phyloP scores from a whole-genome alignment of 345 rosid genomes.

The Rhodamnia argentea region DNA sequence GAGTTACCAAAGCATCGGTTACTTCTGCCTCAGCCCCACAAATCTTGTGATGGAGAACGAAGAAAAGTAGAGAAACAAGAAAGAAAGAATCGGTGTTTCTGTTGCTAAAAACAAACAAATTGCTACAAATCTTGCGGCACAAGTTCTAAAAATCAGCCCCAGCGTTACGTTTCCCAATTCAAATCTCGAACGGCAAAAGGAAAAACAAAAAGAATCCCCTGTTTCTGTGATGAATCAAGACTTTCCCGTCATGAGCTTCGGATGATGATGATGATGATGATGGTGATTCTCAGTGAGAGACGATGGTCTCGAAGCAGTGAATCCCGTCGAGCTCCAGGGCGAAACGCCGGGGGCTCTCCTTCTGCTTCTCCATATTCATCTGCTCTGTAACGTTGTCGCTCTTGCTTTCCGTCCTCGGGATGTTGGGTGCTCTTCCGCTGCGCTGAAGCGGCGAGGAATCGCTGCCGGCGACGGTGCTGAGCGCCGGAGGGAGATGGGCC shows the following conservation, averaged over 20 bases:
- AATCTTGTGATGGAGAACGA: background rate
- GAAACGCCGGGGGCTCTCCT: background rate
- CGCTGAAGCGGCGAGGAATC: background rate
- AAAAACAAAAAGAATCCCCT: background rate
- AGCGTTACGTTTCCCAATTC: background rate
- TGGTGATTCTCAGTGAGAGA: background rate
- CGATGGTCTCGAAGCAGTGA: slow-evolving; percentile 12
- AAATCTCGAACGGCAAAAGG: background rate
- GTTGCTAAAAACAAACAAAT: background rate
- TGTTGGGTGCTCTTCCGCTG: background rate
- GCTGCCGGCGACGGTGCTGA: background rate
- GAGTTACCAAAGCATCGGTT: background rate
- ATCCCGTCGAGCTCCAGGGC: slow-evolving; percentile 6
- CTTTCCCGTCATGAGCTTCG: background rate
- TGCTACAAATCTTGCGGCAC: background rate
- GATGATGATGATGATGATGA: background rate
- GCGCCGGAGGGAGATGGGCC: background rate
- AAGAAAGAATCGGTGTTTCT: background rate
- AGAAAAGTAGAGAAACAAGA: background rate
- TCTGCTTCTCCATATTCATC: background rate
- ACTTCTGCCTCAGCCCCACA: background rate
- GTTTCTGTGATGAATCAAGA: background rate
- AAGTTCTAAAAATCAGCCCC: background rate
- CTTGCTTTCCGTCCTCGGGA: background rate
- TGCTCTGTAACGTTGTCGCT: background rate